A percentile compares a stretch with the other conserved stretches of the same genome.
phyloP scores from a whole-genome alignment of 1,284 basidiomycete species.

The Leccinum griseonigrum region DNA sequence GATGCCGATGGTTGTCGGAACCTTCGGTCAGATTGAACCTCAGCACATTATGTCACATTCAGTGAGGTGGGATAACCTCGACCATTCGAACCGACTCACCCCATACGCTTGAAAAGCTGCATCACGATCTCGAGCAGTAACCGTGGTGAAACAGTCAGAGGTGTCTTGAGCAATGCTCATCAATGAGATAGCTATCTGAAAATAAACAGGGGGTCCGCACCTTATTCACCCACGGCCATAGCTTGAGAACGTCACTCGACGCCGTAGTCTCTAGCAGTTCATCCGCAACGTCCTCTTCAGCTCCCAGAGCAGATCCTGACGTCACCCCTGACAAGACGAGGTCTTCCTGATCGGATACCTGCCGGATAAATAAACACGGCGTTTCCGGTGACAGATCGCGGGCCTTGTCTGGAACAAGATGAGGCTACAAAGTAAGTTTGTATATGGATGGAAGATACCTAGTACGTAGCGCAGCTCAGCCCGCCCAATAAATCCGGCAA shows the following conservation, averaged over 20 bases:
- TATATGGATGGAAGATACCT: slow-evolving; percentile 42
- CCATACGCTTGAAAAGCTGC: slow-evolving; percentile 94
- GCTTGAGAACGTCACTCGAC: slow-evolving; percentile 61
- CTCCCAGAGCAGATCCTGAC: slow-evolving; percentile 52
- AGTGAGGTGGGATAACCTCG: neutral
- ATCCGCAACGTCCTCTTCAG: slow-evolving; percentile 65
- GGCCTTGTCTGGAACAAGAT: slow-evolving; percentile 58
- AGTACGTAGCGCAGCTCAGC: slow-evolving; percentile 85
- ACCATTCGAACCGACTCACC: slow-evolving; percentile 54
- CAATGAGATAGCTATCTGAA: slow-evolving; percentile 4
- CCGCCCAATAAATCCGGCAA: slow-evolving; percentile 89
- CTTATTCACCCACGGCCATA: slow-evolving; percentile 93
- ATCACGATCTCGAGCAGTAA: slow-evolving; percentile 95
- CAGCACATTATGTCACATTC: slow-evolving; percentile 48
- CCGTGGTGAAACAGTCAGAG: slow-evolving; percentile 89
- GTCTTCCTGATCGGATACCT: slow-evolving; percentile 44
- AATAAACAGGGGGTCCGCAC: slow-evolving; percentile 39
- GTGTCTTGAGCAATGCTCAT: slow-evolving; percentile 56
- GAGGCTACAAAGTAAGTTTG: neutral
- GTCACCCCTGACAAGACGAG: slow-evolving; percentile 47
- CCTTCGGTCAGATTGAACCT: slow-evolving; percentile 67
- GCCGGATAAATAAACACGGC: slow-evolving; percentile 65
- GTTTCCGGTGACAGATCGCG: slow-evolving; percentile 64
- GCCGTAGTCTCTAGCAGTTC: slow-evolving; percentile 60
- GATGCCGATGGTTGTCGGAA: slow-evolving; percentile 55